Evolutionary conservation across 2,329 filamentous ascomycete genomes (phyloP), one percentile per base, ranked within the genome.

Genomic region (Ophiosphaerella herpotricha): DNA sequence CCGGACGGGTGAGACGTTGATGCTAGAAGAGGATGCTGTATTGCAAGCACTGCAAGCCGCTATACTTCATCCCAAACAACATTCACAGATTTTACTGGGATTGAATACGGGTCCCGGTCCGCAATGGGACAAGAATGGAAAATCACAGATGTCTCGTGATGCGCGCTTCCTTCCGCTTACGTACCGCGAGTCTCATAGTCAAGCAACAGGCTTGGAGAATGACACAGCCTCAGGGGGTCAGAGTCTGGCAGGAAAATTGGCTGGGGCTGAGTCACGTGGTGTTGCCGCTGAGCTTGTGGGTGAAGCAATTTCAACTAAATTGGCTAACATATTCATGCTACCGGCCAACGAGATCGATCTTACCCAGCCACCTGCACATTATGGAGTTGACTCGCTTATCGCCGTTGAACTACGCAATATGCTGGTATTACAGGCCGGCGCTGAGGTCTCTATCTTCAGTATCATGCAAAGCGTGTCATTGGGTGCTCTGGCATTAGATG

Each of bases 301-400:
- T 0, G 39, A 39, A 11, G 54, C 54, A 8, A 39, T 60, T 2
- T 35, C 32, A 18, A 37, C 37, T 12, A 43, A 44, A 16, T 23
- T 57, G 21, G 50, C 57, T 21, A 46, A 41, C n/a, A 12, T 57
- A n/a, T 43, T 58, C 31, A 41, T 44, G 36, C 39, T 47, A 9
- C 39, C 40, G 3, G 45, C 39, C 11, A 63, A 64, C 1, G 54
- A 63, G 18, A 50, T 61, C 7, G 59, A 65, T 39, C 43, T 58
- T 0, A 41, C 38, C 2, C 57, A 51, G 31, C 55, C 66, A 13
- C 40, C 67, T 31, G 63, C 37, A 31, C 39, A 39, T 5, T 55
- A 53, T 34, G 63, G 63, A 4, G 48, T 66, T 13, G 63, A 65
- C 35, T 59, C 52, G 14, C 49, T 66, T 9, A 50, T 62, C 1